These are phyloP conservation scores for Chrysoporthe cubensis DNA, from an alignment of 2,329 filamentous ascomycete species.

Conservation along the genomic window DNA sequence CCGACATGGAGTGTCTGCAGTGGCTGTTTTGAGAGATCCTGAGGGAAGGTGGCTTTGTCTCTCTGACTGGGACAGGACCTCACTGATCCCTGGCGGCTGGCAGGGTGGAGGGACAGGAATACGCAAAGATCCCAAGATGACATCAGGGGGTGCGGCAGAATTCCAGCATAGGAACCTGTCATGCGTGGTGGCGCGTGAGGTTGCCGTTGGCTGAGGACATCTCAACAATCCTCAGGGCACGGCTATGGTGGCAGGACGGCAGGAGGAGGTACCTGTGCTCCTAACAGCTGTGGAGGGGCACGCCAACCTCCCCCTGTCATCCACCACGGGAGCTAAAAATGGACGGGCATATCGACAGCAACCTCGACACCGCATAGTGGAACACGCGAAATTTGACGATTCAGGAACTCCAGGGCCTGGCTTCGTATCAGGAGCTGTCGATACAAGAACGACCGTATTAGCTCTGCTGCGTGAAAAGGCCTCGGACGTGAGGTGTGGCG, in stretches of 20 bases:
- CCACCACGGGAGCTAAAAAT: constrained; percentile 36
- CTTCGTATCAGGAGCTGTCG: constrained; percentile 20
- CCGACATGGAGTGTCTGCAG: not conserved
- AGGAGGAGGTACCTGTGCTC: not conserved
- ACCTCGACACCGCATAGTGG: constrained; percentile 20
- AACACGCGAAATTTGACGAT: constrained; percentile 26
- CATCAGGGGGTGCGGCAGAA: constrained; percentile 10
- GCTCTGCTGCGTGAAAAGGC: not conserved
- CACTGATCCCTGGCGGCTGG: not conserved
- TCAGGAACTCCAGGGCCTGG: constrained; percentile 15
- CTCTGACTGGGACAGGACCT: not conserved
- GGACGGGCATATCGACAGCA: constrained; percentile 16
- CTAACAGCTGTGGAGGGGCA: constrained; percentile 15
- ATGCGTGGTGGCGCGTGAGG: not conserved
- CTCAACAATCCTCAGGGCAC: constrained; percentile 5
- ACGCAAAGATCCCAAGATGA: constrained; percentile 8
- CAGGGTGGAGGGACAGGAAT: not conserved
- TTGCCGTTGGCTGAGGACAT: not conserved
- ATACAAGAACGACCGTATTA: not conserved
- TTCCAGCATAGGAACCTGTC: not conserved
- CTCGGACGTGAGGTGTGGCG: not conserved
- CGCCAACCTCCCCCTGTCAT: constrained; percentile 12
- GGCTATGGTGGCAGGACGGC: not conserved
- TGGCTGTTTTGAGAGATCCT: not conserved
- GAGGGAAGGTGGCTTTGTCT: not conserved